Conservation (phyloP, 257 asterid species). For the Knoxia roxburghii region DNA sequence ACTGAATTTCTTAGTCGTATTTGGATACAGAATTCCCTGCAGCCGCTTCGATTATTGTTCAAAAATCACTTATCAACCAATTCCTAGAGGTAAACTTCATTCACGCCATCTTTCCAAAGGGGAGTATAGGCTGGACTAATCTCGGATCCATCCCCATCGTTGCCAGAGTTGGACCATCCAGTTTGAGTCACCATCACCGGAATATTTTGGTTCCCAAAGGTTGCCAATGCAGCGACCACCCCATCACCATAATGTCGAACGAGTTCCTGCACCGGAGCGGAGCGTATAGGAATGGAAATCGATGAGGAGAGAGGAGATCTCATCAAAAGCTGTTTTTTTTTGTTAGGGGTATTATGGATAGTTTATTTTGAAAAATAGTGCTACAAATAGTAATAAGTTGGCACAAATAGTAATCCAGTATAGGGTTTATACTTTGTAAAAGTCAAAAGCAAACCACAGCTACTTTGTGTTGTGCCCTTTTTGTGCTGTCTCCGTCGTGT, state of each 20-base stretch:
- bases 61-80: constrained; percentile 47
- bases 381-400: no score
- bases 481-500: no score
- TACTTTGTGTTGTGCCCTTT: no score
- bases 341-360: no score
- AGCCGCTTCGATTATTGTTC: constrained; percentile 16
- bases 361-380: no score
- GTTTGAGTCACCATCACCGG: constrained; percentile 74
- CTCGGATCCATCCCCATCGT: constrained; percentile 10
- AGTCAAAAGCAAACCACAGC: no score
- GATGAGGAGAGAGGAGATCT: no score
- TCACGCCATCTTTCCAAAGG: constrained; percentile 60
- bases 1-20: constrained; percentile 58
- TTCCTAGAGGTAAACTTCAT: constrained; percentile 56
- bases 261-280: constrained; percentile 66
- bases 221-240: constrained; percentile 67
- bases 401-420: no score
- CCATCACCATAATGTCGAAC: constrained; percentile 94
- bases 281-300: no score
- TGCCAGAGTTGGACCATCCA: constrained; percentile 67
- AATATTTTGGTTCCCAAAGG: constrained; percentile 52
- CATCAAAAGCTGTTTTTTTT: no score
- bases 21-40: constrained; percentile 76
- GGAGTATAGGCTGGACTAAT: constrained; percentile 48
- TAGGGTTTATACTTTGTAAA: no score